A percentile compares a stretch with the other conserved stretches of the same genome.
These are phyloP conservation scores for Gossypium davidsonii DNA, from an alignment of 441 rosid species.

Conservation along the genomic window DNA sequence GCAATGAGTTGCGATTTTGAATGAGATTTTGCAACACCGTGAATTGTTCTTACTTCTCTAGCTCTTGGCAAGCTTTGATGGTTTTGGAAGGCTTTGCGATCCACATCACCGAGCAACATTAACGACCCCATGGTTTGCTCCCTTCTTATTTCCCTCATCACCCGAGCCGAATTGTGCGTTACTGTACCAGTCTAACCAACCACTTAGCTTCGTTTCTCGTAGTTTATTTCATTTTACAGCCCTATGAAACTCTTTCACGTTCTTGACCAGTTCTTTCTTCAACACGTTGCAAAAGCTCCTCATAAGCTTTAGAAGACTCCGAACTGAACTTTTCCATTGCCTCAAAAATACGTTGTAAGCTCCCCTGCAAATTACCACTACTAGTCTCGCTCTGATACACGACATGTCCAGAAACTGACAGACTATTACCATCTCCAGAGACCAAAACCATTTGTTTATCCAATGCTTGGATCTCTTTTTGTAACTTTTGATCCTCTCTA, in stretches of 20 bases:
- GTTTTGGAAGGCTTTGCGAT: not conserved
- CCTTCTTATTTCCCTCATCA: not conserved
- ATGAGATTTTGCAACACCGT: not conserved
- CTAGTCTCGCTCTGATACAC: conserved; percentile 70
- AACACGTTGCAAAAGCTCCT: conserved; percentile 65
- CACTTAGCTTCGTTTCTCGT: not conserved
- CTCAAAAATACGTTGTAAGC: conserved; percentile 65
- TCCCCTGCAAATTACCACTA: conserved; percentile 52
- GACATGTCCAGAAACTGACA: conserved; percentile 23
- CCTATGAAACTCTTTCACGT: conserved; percentile 32
- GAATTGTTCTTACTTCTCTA: not conserved
- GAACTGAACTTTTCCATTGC: conserved; percentile 81
- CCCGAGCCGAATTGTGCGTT: not conserved
- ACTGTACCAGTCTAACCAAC: not conserved
- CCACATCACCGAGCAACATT: not conserved
- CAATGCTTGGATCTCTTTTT: conserved; percentile 74
- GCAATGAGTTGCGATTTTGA: not conserved
- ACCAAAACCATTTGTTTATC: conserved; percentile 67
- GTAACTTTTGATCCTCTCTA: conserved; percentile 74
- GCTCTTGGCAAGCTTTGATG: not conserved
- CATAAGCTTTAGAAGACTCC: conserved; percentile 60
- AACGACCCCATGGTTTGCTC: not conserved
- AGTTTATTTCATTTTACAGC: conserved; percentile 5
- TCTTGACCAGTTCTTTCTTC: conserved; percentile 44
- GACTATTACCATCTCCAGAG: conserved; percentile 15